These are phyloP conservation scores for Alternaria novae-zelandiae DNA, from an alignment of 2,329 filamentous ascomycete species.

Conservation along the genomic window DNA sequence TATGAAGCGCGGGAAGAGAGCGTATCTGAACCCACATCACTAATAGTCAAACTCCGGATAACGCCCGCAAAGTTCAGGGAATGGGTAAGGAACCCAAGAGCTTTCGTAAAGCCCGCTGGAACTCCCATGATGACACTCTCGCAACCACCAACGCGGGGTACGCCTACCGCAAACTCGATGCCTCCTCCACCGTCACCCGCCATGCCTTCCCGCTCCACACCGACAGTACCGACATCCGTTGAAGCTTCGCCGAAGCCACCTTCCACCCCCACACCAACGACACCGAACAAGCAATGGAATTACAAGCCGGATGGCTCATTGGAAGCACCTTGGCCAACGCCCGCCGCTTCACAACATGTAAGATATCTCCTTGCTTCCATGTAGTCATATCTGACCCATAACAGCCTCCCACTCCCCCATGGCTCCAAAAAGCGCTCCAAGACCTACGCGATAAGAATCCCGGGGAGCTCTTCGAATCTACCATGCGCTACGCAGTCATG, in stretches of 20 bases:
- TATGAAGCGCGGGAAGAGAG: constrained; percentile 79
- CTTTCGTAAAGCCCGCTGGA: constrained; percentile 50
- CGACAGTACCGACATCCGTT: constrained; percentile 25
- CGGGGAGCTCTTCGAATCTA: constrained; percentile 82
- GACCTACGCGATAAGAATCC: constrained; percentile 74
- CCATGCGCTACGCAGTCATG: constrained; percentile 88
- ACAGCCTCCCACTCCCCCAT: constrained; percentile 83
- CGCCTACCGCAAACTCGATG: constrained; percentile 62
- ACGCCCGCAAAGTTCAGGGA: constrained; percentile 73
- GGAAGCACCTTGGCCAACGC: constrained; percentile 67
- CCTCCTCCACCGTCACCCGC: constrained; percentile 59
- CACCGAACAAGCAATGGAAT: constrained; percentile 41
- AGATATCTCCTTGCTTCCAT: constrained; percentile 42
- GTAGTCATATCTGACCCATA: constrained; percentile 20
- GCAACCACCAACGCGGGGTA: constrained; percentile 56
- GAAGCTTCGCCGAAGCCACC: constrained; percentile 40
- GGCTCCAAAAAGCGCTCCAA: constrained; percentile 78
- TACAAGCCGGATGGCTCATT: constrained; percentile 63
- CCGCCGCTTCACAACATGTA: constrained; percentile 68
- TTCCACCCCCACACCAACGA: constrained; percentile 47
- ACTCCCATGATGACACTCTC: constrained; percentile 55
- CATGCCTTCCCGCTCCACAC: constrained; percentile 44
- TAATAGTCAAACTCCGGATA: constrained; percentile 79
- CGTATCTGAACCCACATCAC: constrained; percentile 64
- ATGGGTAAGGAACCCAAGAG: constrained; percentile 63